Percentiles rank a stretch among this genome's conserved stretches.
Conservation (phyloP, 176 grass and related monocot species). For the Raddia distichophylla region DNA sequence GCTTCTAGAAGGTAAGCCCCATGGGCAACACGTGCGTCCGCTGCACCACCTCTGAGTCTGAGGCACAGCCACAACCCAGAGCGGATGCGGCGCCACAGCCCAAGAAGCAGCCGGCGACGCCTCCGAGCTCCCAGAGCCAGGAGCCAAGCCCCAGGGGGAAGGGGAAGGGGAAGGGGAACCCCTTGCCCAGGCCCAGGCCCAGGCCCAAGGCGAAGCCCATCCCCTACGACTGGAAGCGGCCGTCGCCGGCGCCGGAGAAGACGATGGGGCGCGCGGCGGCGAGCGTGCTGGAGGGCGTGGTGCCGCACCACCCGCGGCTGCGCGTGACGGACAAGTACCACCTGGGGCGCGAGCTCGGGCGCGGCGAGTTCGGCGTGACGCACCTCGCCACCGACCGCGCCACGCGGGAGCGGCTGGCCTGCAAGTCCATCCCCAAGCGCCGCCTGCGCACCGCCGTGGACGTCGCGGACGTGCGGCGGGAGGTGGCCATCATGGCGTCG, state of each 20-base stretch:
- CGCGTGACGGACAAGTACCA: slow-evolving; percentile 72
- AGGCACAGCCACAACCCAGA: not conserved
- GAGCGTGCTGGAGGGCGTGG: slow-evolving; percentile 66
- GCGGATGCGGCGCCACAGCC: not conserved
- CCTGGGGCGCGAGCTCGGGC: slow-evolving; percentile 53
- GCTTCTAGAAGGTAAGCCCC: not conserved
- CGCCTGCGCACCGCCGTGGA: slow-evolving; percentile 65
- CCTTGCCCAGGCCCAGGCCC: not conserved
- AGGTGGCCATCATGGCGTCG: slow-evolving; percentile 81
- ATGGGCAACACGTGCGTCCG: slow-evolving; percentile 63
- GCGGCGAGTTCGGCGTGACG: slow-evolving; percentile 75
- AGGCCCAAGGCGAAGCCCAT: slow-evolving; percentile 33
- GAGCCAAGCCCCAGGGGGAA: slow-evolving; percentile 4
- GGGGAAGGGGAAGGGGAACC: not conserved
- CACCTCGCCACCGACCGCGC: slow-evolving; percentile 65
- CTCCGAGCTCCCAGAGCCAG: slow-evolving; percentile 20
- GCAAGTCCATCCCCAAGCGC: slow-evolving; percentile 76
- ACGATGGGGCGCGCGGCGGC: not conserved
- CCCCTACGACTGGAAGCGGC: slow-evolving; percentile 24
- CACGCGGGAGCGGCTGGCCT: slow-evolving; percentile 58
- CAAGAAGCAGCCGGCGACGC: slow-evolving; percentile 40
- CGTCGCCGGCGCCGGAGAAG: not conserved
- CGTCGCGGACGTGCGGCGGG: slow-evolving; percentile 70
- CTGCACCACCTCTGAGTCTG: slow-evolving; percentile 15
- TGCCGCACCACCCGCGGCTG: slow-evolving; percentile 59